Conservation (phyloP, 2,329 filamentous ascomycete species). For the Epichloe uncinata region DNA sequence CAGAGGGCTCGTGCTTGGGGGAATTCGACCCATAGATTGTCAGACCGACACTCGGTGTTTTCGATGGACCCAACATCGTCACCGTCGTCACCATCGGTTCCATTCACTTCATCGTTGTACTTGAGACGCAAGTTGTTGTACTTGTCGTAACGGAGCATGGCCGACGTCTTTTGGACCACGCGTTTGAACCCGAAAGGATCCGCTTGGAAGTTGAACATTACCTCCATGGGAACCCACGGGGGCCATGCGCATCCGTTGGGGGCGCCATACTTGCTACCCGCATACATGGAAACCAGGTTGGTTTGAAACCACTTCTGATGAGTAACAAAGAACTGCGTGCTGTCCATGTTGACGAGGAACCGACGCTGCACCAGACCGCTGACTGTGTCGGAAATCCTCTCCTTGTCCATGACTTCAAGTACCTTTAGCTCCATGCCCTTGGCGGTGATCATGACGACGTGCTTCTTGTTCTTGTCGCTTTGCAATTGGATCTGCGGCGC, state of each 20-base stretch:
- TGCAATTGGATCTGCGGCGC: conserved; percentile 96
- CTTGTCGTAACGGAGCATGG: conserved; percentile 89
- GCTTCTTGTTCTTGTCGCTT: conserved; percentile 94
- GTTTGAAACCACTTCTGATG: conserved; percentile 82
- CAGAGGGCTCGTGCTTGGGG: conserved; percentile 88
- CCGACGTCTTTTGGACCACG: conserved; percentile 93
- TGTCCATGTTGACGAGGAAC: conserved; percentile 92
- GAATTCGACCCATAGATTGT: conserved; percentile 94
- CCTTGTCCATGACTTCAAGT: conserved; percentile 95
- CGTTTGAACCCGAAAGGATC: conserved; percentile 97
- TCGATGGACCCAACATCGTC: conserved; percentile 33
- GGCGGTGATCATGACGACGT: conserved; percentile 89
- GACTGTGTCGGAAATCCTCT: conserved; percentile 80
- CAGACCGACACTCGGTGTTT: conserved; percentile 65
- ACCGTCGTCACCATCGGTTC: conserved; percentile 32
- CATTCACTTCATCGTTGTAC: conserved; percentile 85
- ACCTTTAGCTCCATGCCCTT: conserved; percentile 98
- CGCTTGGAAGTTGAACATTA: conserved; percentile 91
- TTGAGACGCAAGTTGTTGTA: conserved; percentile 95
- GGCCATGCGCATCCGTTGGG: conserved; percentile 81
- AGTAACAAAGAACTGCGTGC: conserved; percentile 94
- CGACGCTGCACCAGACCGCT: conserved; percentile 90
- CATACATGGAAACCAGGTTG: conserved; percentile 81
- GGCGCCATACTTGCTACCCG: conserved; percentile 83
- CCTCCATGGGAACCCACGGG: conserved; percentile 95